Evolutionary conservation across 2,329 filamentous ascomycete species (phyloP).

Genomic region (Aspergillus luchuensis): DNA sequence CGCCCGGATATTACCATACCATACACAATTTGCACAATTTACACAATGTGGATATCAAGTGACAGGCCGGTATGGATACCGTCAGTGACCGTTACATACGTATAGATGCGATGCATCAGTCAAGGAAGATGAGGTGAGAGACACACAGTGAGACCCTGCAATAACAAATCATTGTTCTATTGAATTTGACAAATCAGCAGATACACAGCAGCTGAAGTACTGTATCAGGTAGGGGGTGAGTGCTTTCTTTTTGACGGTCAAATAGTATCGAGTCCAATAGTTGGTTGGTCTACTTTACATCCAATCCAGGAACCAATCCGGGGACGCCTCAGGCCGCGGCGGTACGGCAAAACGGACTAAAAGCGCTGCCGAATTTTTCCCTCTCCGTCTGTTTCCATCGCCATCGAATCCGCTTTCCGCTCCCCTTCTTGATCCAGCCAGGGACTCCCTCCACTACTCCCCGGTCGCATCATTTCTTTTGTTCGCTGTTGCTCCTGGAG

Average conservation of each 20-base stretch:
- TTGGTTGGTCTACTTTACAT: not conserved
- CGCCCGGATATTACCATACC: not conserved
- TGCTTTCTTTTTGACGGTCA: too few relatives aligned
- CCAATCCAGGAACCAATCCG: not conserved
- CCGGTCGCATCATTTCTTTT: not conserved
- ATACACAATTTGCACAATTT: not conserved
- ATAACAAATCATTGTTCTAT: too few relatives aligned
- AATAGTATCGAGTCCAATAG: too few relatives aligned
- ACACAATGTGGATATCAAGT: not conserved
- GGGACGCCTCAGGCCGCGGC: not conserved
- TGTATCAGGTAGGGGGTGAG: too few relatives aligned
- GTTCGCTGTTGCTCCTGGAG: not conserved
- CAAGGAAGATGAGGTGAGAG: too few relatives aligned
- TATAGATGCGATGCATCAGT: too few relatives aligned
- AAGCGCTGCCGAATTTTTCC: constrained; percentile 26
- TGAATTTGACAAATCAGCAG: too few relatives aligned
- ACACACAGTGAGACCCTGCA: too few relatives aligned
- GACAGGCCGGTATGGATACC: not conserved
- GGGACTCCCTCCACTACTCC: not conserved
- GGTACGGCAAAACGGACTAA: constrained; percentile 3
- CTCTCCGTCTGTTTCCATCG: constrained; percentile 21
- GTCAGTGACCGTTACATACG: not conserved
- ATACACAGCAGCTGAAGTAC: too few relatives aligned
- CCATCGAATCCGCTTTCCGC: constrained; percentile 11
- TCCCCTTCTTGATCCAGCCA: not conserved